Evolutionary conservation across 2,329 filamentous ascomycete genomes (phyloP), one percentile per base, ranked within the genome.

Genomic region (Lojkania enalia): DNA sequence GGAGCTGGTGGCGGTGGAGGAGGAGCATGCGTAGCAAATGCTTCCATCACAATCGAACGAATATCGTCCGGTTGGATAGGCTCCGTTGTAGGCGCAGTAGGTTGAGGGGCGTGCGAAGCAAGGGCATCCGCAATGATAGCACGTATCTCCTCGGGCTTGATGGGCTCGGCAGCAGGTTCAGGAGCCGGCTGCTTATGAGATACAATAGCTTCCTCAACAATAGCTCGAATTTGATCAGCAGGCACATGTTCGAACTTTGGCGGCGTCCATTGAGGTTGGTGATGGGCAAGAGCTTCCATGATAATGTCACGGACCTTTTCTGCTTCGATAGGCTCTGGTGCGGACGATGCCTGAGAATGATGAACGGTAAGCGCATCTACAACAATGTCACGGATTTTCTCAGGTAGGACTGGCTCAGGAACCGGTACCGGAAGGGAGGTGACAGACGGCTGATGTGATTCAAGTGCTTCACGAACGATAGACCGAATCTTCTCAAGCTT

Each of bases 401-500:
- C 90, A 55, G 90, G 72, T 53, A 55, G 51, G 20, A 66, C 39
- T 21, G 60, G 52, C 32, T 65, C 61, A 35, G 57, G 40, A 49
- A 57, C 58, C 42, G 60, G 56, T 4, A 55, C 55, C 11, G 64
- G 55, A 42, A 61, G 40, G 12, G 63, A 52, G 2, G 56, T 52
- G 41, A 60, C 52, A 25, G 48, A 46, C 61, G 71, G 53, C 51
- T 77, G 66, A 46, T 74, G 74, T 42, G 73, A 66, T 39, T 74
- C 71, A 21, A 96, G 72, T 3, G 85, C 86, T 58, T 88, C 83
- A 14, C 88, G 69, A 15, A 79, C 66, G 23, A 74, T 73, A 7
- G 64, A 63, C 53, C 75, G 74, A 53, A 99, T 89, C 66, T 92
- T 90, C 46, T 96, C 90, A 58, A 91, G 70, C 57, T 83, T 89